These are phyloP conservation scores for Dalechampia spathulata DNA, from an alignment of 441 rosid genomes.

Conservation along the genomic window DNA sequence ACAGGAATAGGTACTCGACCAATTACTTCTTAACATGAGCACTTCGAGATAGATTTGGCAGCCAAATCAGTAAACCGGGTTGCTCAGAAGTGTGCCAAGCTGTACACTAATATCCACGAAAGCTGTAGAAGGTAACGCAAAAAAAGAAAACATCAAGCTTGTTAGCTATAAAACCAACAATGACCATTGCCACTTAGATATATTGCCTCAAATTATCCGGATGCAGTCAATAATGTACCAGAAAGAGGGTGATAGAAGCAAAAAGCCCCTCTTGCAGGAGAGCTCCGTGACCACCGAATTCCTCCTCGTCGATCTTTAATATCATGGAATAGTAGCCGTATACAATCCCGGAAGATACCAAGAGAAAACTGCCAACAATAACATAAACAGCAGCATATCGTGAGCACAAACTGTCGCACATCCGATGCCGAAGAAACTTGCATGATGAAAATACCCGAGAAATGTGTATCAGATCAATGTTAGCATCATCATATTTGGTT, in stretches of 20 bases:
- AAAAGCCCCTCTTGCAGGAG: conserved; percentile 95
- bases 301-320: conserved; percentile 81
- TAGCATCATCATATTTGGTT: too few relatives aligned
- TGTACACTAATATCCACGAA: conserved; percentile 89
- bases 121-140: conserved; percentile 39
- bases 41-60: conserved; percentile 1
- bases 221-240: too few relatives aligned
- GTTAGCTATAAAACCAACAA: conserved; percentile 14
- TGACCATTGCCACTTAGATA: too few relatives aligned
- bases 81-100: conserved; percentile 78
- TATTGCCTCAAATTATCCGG: too few relatives aligned
- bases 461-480: too few relatives aligned
- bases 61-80: conserved; percentile 6
- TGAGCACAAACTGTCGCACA: too few relatives aligned
- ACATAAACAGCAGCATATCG: neutral
- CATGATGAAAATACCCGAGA: too few relatives aligned
- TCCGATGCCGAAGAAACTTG: too few relatives aligned
- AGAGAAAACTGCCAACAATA: conserved; percentile 53
- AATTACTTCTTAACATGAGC: too few relatives aligned
- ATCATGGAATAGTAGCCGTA: conserved; percentile 75
- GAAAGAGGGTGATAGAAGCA: conserved; percentile 68
- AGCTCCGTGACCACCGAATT: conserved; percentile 83
- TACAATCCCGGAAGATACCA: conserved; percentile 58
- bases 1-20: conserved; percentile 13
- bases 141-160: neutral